Evolutionary conservation across 345 rosid genomes (phyloP).

Genomic region (Noccaea caerulescens): DNA sequence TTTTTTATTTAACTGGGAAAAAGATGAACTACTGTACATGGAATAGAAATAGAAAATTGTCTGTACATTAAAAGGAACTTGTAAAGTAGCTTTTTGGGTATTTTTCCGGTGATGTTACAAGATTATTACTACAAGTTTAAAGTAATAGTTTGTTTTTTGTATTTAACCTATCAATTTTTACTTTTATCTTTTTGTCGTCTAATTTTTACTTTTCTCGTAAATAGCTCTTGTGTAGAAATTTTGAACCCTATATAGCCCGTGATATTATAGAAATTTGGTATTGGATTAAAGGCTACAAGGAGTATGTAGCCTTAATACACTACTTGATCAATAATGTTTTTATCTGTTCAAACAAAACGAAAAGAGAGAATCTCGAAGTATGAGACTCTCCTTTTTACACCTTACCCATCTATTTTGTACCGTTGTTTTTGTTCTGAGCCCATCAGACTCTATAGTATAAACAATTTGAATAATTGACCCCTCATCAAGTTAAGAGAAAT

Average conservation of each 20-base stretch:
- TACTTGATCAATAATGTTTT: conserved; percentile 22
- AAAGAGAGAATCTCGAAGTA: conserved; percentile 43
- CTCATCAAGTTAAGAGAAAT: conserved; percentile 16
- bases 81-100: conserved; percentile 3
- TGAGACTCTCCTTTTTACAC: conserved; percentile 24
- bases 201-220: background rate
- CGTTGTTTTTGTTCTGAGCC: conserved; percentile 32
- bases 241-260: conserved; percentile 24
- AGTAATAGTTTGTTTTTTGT: background rate
- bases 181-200: background rate
- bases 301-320: background rate
- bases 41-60: background rate
- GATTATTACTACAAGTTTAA: background rate
- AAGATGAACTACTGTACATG: background rate
- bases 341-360: conserved; percentile 28
- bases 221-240: background rate
- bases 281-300: conserved; percentile 17
- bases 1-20: background rate
- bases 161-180: background rate
- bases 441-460: conserved; percentile 26
- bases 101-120: too few species aligned
- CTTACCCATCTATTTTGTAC: conserved; percentile 38
- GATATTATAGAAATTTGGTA: conserved; percentile 18
- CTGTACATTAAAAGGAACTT: conserved; percentile 19
- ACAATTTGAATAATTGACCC: conserved; percentile 28